Conservation (phyloP, 2,329 filamentous ascomycete genomes). For the Phialophora chinensis region DNA sequence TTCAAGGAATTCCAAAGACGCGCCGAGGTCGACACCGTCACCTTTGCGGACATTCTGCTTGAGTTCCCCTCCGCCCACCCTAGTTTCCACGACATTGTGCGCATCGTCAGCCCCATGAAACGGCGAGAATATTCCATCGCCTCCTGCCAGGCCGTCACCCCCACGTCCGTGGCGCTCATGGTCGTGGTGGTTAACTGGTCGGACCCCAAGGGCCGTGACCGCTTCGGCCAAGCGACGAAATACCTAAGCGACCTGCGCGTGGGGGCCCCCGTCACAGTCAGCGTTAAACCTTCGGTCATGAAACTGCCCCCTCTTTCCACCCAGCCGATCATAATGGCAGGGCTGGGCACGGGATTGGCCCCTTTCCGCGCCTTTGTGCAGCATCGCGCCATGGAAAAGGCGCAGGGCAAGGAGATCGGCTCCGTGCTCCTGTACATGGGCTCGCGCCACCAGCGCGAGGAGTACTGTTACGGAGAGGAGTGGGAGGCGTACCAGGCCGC, state of each 20-base stretch:
- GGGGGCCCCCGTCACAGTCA: constrained; percentile 83
- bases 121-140: constrained; percentile 99
- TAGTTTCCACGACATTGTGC: constrained; percentile 82
- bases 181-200: constrained; percentile 98
- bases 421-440: constrained; percentile 95
- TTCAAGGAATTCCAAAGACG: constrained; percentile 90
- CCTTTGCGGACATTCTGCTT: constrained; percentile 85
- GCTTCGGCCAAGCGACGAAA: constrained; percentile 89
- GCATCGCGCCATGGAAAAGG: constrained; percentile 96
- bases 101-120: constrained; percentile 90
- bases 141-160: constrained; percentile 92
- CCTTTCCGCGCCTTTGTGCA: constrained; percentile 99
- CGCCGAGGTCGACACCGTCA: constrained; percentile 86
- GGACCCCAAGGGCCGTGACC: constrained; percentile 82
- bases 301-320: constrained; percentile 89
- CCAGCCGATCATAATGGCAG: constrained; percentile 97
- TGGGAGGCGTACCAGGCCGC: constrained; percentile 98
- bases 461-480: constrained; percentile 98
- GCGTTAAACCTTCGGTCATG: constrained; percentile 98
- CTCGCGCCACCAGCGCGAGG: constrained; percentile 94
- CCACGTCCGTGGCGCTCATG: constrained; percentile 88
- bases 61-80: constrained; percentile 92
- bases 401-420: constrained; percentile 94
- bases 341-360: constrained; percentile 94
- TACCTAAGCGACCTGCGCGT: constrained; percentile 80